These are phyloP conservation scores for Aspergillus hortae DNA, from an alignment of 2,329 filamentous ascomycete genomes.

Conservation along the genomic window DNA sequence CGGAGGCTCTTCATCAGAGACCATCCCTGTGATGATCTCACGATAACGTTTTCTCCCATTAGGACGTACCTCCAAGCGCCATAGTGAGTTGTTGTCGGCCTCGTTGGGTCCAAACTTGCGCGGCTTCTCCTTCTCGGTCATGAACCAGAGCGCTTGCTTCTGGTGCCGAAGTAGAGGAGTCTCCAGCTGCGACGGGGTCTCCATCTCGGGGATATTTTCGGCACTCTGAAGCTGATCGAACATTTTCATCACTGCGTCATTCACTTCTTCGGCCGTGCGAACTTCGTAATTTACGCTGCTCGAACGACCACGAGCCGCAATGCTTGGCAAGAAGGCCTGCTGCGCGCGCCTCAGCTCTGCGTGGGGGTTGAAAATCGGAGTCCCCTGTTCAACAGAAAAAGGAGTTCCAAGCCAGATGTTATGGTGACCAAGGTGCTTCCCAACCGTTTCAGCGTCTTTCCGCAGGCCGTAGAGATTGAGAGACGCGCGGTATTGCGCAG, in stretches of 20 bases:
- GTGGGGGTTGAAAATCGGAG: slow-evolving; percentile 76
- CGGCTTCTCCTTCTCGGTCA: slow-evolving; percentile 72
- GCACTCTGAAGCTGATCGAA: slow-evolving; percentile 79
- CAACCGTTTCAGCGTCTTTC: slow-evolving; percentile 62
- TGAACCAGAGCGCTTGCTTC: slow-evolving; percentile 84
- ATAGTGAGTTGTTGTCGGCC: slow-evolving; percentile 68
- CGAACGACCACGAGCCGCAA: slow-evolving; percentile 21
- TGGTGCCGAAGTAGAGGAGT: slow-evolving; percentile 78
- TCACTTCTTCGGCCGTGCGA: slow-evolving; percentile 80
- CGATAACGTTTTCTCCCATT: slow-evolving; percentile 64
- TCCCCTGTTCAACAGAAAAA: slow-evolving; percentile 62
- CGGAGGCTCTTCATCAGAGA: slow-evolving; percentile 57
- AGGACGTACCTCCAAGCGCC: slow-evolving; percentile 60
- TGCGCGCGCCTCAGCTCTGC: slow-evolving; percentile 46
- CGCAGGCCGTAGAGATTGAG: slow-evolving; percentile 77
- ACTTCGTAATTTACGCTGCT: slow-evolving; percentile 35
- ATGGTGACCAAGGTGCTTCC: slow-evolving; percentile 62
- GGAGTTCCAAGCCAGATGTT: slow-evolving; percentile 66
- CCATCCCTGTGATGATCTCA: slow-evolving; percentile 80
- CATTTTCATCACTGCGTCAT: slow-evolving; percentile 76
- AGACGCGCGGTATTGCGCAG: slow-evolving; percentile 60
- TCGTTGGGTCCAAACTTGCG: slow-evolving; percentile 57
- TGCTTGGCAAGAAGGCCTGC: slow-evolving; percentile 25
- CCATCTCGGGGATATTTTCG: slow-evolving; percentile 71
- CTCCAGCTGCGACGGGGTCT: slow-evolving; percentile 59